A percentile compares a stretch with the other conserved stretches of the same genome.
phyloP scores from a whole-genome alignment of 495 filamentous ascomycete species.

The Cladorrhinum samala region DNA sequence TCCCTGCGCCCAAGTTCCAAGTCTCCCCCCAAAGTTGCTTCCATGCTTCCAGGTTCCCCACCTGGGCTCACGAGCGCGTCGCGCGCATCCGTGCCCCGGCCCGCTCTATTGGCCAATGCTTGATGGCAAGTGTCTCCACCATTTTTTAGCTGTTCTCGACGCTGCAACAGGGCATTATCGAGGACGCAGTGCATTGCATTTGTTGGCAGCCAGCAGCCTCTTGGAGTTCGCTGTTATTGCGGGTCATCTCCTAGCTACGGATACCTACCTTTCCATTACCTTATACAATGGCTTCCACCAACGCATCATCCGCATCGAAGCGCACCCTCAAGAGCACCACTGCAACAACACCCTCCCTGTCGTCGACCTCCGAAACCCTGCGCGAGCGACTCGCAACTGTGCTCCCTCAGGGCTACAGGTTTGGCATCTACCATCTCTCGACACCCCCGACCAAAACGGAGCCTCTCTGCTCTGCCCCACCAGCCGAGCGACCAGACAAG shows the following conservation, averaged over 20 bases:
- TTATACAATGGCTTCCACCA: slow-evolving; percentile 14
- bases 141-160: not conserved
- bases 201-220: too few relatives aligned
- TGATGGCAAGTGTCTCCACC: not conserved
- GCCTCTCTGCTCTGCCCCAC: slow-evolving; percentile 73
- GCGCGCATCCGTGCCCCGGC: too few relatives aligned
- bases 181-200: too few relatives aligned
- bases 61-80: not conserved
- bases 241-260: too few relatives aligned
- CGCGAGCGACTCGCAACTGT: slow-evolving; percentile 54
- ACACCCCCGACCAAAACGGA: slow-evolving; percentile 68
- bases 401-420: slow-evolving; percentile 62
- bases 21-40: not conserved
- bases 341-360: not conserved
- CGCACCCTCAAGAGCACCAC: slow-evolving; percentile 8
- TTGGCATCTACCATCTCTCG: slow-evolving; percentile 80
- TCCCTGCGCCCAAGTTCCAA: too few relatives aligned
- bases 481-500: slow-evolving; percentile 56
- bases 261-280: too few relatives aligned
- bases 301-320: slow-evolving; percentile 3
- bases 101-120: not conserved
- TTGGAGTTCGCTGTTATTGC: too few relatives aligned
- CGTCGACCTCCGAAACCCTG: slow-evolving; percentile 20
- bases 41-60: not conserved
- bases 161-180: too few relatives aligned